Base-by-base conservation (phyloP, 352 stramenopile genomes). In the Peronospora belbahrii region DNA sequence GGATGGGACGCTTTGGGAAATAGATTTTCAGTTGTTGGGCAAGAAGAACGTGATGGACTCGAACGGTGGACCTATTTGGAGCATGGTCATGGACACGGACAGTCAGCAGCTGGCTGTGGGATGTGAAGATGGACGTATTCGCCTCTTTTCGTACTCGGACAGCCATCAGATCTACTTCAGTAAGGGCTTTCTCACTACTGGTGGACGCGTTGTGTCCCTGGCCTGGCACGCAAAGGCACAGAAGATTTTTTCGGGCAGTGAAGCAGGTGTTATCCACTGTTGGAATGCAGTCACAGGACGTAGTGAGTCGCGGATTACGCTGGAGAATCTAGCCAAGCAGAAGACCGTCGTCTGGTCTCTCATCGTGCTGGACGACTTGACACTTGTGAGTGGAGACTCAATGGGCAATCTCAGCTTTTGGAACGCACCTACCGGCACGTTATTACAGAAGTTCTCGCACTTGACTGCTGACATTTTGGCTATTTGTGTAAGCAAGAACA, bases 321-420 rank as follows among this genome's bases (percentile, higher is more conserved):
- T 91, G 30, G 81, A 92, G 55, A 85, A 56, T 20, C 33, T 89
- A 24, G 70, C 75, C 45, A 88, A 86, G 52, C 77, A 85, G 30
- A 81, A 83, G 39, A 70, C 75, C 32, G 62, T 92, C 15, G 78
- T 97, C 25, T 98, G 93, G 93, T 81, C 85, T 27, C 64, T 98
- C 17, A 46, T 82, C 13, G 83, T 91, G 18, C 67, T 98, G n/a
- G 56, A 85, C 15, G 86, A 97, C 56, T 69, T 90, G 10, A 97
- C 93, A 19, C 69, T 98, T 27, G 75, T 97, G 33, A 95, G 85
- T 11, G 90, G 86, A 24, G 92, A 97, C 59, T 97, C 90, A 27
- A 69, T 95, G 32, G 93, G 90, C 27, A 81, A 95, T 45, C 64
- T 98, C 9, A 94, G 95, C 62, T 89, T 97, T 39, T 98, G 89